Base-by-base conservation (phyloP, 2,329 filamentous ascomycete species). In the Aspergillus clavatus region DNA sequence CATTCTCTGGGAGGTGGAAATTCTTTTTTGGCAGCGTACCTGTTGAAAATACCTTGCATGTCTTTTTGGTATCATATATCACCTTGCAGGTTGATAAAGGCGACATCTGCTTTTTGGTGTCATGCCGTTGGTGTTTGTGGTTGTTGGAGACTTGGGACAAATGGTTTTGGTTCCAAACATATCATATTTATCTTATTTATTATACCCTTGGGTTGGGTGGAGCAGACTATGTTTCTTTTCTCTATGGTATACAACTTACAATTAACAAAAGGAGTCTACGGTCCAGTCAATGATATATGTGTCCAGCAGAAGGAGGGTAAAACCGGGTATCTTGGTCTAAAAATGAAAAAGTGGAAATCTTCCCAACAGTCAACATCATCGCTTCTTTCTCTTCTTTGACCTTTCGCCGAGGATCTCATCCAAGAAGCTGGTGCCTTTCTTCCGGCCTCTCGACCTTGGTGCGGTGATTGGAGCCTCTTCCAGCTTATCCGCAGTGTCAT, bases 301-400 rank as follows among this genome's bases (percentile, higher is more conserved):
- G 8, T 24, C 23, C 4, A 24, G 23, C 4, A 24, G 7, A 21
- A 35, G 16, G 31, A 35, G 10, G 7, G 29, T n/a, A 33, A 8
- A 35, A 12, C 31, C 12, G 31, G 31, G 31, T 35, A 35, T 35
- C 31, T 21, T 35, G 31, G 10, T 21, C 10, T 35, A 35, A 8
- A 35, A 35, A 4, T 35, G 31, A 18, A 35, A 21, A 11, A 35
- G 18, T 18, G 8, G 16, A 2, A 10, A 35, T 16, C 3, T 10
- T 21, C 10, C n/a, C 31, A 18, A 26, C 7, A 10, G 12, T 19
- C 5, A 26, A 36, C 26, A n/a, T 46, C 61, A 66, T 45, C 59
- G 66, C 58, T 70, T 71, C 53, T 71, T 73, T 57, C 74, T 75
- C 65, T 79, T 80, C 52, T 72, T 75, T 6, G 72, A 70, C 44